phyloP scores from a whole-genome alignment of 495 filamentous ascomycete species.

The Penicillium coprophilum region DNA sequence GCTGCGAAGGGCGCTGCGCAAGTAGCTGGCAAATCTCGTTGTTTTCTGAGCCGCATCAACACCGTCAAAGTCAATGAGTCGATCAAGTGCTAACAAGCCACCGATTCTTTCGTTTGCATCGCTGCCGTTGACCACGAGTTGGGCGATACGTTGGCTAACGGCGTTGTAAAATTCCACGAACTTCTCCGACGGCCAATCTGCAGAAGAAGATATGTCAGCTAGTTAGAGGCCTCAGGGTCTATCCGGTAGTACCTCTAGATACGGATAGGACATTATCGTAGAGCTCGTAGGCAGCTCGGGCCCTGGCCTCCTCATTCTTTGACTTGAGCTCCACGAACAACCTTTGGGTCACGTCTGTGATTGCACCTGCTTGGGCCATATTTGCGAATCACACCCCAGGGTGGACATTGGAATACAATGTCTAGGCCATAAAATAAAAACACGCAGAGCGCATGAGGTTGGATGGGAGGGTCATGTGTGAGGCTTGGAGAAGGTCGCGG shows the following conservation, averaged over 20 bases:
- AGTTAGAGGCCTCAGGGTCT: not conserved
- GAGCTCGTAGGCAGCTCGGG: constrained; percentile 54
- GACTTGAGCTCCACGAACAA: constrained; percentile 53
- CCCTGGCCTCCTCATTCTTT: constrained; percentile 52
- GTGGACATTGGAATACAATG: constrained; percentile 49
- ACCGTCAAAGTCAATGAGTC: constrained; percentile 91
- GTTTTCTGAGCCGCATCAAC: constrained; percentile 94
- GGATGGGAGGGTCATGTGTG: constrained; percentile 23
- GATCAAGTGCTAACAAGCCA: constrained; percentile 87
- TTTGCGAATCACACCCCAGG: constrained; percentile 43
- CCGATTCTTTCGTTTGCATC: constrained; percentile 87
- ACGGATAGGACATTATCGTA: constrained; percentile 50
- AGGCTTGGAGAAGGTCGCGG: constrained; percentile 27
- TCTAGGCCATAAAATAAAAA: constrained; percentile 36
- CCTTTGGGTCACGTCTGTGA: constrained; percentile 48
- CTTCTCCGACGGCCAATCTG: constrained; percentile 74
- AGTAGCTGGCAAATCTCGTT: constrained; percentile 83
- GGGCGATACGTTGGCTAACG: constrained; percentile 72
- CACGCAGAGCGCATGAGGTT: constrained; percentile 29
- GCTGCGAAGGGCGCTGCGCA: constrained; percentile 83
- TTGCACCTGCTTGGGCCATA: constrained; percentile 52
- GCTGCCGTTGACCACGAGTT: constrained; percentile 71
- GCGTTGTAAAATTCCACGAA: constrained; percentile 77
- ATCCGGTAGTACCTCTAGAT: constrained; percentile 43
- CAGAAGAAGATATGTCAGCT: constrained; percentile 7